phyloP scores from a whole-genome alignment of 1,139 yeast species.

The Blastobotrys persicus region DNA sequence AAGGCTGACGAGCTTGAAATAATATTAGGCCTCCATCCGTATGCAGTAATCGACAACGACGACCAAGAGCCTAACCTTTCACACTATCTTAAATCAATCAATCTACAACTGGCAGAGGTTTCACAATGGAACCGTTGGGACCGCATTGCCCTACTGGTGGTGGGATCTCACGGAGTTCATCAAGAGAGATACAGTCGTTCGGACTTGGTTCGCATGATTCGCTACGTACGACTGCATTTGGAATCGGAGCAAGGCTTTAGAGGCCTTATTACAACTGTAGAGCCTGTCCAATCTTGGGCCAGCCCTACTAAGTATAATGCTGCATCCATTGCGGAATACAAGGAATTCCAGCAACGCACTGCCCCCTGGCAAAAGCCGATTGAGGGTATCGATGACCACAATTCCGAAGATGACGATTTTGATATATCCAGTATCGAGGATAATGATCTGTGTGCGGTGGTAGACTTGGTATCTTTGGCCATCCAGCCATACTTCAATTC shows the following conservation, averaged over 20 bases:
- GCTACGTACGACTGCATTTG: slow-evolving; percentile 23
- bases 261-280: slow-evolving; percentile 29
- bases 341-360: slow-evolving; percentile 14
- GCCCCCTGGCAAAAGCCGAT: slow-evolving; percentile 10
- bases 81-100: slow-evolving; percentile 20
- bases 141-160: slow-evolving; percentile 28
- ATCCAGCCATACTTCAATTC: slow-evolving; percentile 32
- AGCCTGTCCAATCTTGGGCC: slow-evolving; percentile 32
- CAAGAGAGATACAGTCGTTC: slow-evolving; percentile 26
- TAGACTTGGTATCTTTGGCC: slow-evolving; percentile 31
- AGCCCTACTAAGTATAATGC: slow-evolving; percentile 29
- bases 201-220: slow-evolving; percentile 30
- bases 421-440: slow-evolving; percentile 19
- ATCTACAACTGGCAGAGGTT: slow-evolving; percentile 26
- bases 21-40: slow-evolving; percentile 31
- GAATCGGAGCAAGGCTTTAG: slow-evolving; percentile 16
- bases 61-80: slow-evolving; percentile 8
- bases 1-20: slow-evolving; percentile 21
- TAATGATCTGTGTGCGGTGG: slow-evolving; percentile 31
- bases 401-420: slow-evolving; percentile 8
- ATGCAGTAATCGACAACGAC: slow-evolving; percentile 17
- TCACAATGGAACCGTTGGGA: slow-evolving; percentile 26
- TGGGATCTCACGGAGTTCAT: slow-evolving; percentile 32
- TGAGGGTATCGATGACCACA: neutral
- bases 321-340: slow-evolving; percentile 23